Conservation (phyloP, 75 land plant species). For the Picea glauca region DNA sequence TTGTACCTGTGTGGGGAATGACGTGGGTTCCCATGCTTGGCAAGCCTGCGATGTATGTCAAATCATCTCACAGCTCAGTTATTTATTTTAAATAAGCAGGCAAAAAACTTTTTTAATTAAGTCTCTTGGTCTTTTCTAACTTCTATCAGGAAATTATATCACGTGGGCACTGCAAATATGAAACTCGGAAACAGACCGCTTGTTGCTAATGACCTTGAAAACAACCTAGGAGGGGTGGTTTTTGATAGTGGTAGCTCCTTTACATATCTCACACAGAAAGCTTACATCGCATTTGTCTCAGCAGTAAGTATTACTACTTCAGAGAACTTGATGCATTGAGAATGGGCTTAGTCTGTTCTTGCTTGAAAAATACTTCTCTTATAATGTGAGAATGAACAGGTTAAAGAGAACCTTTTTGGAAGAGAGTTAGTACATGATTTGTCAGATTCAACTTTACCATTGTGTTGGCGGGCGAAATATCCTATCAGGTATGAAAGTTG, state of each 20-base stretch:
- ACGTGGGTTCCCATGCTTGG: slow-evolving; percentile 60
- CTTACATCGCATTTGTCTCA: slow-evolving; percentile 39
- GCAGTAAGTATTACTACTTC: slow-evolving; percentile 29
- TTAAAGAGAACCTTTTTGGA: slow-evolving; percentile 24
- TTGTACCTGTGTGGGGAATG: slow-evolving; percentile 69
- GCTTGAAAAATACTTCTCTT: background rate
- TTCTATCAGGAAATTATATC: slow-evolving; percentile 41
- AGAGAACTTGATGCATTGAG: background rate
- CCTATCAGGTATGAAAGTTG: slow-evolving; percentile 43
- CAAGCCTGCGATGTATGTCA: slow-evolving; percentile 34
- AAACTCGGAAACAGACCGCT: slow-evolving; percentile 37
- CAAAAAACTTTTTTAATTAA: background rate
- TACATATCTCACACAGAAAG: slow-evolving; percentile 55
- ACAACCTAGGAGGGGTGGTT: slow-evolving; percentile 16
- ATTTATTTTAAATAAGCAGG: slow-evolving; percentile 4
- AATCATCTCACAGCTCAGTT: background rate
- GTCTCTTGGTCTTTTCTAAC: slow-evolving; percentile 1
- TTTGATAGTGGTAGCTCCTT: slow-evolving; percentile 87
- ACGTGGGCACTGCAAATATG: slow-evolving; percentile 32
- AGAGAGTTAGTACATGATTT: slow-evolving; percentile 29
- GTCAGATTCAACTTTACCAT: slow-evolving; percentile 53
- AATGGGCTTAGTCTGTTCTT: background rate
- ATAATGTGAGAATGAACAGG: slow-evolving; percentile 28
- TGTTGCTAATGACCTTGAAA: background rate
- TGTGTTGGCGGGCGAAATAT: slow-evolving; percentile 55